Evolutionary conservation across 225 moss, liverwort and hornwort species (phyloP).

Genomic region (Marchantia paleacea): DNA sequence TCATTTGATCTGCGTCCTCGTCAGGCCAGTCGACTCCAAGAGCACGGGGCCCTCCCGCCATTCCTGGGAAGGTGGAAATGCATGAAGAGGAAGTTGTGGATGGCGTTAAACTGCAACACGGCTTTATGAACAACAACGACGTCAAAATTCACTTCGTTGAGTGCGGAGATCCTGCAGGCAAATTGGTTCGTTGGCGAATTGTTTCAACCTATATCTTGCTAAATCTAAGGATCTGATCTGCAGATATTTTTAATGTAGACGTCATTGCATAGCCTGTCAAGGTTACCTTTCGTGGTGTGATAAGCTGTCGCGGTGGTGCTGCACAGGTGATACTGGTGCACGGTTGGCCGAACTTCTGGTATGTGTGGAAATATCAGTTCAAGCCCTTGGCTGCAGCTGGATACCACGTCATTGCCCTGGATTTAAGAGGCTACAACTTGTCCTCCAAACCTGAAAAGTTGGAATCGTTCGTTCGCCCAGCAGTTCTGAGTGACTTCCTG

Average conservation of each 20-base stretch:
- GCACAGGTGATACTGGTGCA: constrained; percentile 66
- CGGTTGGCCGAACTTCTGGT: constrained; percentile 87
- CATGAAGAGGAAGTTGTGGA: constrained; percentile 35
- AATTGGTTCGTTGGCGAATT: constrained; percentile 26
- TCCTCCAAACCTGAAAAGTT: constrained; percentile 61
- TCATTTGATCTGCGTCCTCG: not conserved
- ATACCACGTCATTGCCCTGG: constrained; percentile 71
- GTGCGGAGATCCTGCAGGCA: constrained; percentile 32
- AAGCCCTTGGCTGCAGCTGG: constrained; percentile 63
- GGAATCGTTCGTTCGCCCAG: constrained; percentile 40
- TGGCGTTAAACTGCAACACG: constrained; percentile 34
- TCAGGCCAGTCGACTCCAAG: not conserved
- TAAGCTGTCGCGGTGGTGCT: not conserved
- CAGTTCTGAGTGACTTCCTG: constrained; percentile 58
- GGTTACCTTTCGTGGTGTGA: not conserved
- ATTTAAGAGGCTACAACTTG: constrained; percentile 72
- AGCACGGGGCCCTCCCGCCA: not conserved
- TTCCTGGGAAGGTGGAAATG: constrained; percentile 11
- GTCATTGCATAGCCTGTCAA: too few relatives aligned
- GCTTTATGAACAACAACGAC: constrained; percentile 15
- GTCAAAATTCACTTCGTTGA: constrained; percentile 37
- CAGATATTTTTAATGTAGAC: too few relatives aligned
- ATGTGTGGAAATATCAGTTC: constrained; percentile 77
- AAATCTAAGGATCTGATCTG: too few relatives aligned
- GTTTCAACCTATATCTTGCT: not conserved